Conservation (phyloP, 495 filamentous ascomycete species). For the Opeltia flavorubescens region DNA sequence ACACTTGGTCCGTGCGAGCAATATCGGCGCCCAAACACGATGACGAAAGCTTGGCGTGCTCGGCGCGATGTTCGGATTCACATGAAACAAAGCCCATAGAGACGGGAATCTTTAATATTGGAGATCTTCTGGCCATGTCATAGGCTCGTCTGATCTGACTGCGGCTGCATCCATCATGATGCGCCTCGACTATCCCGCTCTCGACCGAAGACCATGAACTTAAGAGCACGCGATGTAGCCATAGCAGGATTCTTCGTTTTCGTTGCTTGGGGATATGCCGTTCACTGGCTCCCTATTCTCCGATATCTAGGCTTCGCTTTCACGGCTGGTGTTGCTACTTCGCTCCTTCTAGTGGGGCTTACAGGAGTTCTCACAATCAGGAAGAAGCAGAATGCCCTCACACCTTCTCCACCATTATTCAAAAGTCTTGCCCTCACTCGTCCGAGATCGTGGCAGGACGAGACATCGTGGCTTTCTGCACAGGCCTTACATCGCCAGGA, state of each 20-base stretch:
- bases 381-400: constrained; percentile 28
- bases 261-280: constrained; percentile 71
- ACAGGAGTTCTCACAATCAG: constrained; percentile 48
- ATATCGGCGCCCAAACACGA: neutral
- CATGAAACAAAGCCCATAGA: too few relatives aligned
- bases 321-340: constrained; percentile 43
- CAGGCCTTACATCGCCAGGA: constrained; percentile 33
- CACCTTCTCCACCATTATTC: constrained; percentile 24
- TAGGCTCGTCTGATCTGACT: neutral
- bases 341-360: constrained; percentile 38
- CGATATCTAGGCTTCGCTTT: constrained; percentile 75
- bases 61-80: too few relatives aligned
- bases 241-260: constrained; percentile 56
- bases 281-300: constrained; percentile 64
- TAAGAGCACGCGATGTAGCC: constrained; percentile 61
- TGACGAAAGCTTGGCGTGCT: neutral
- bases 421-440: constrained; percentile 45
- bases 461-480: constrained; percentile 44
- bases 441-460: constrained; percentile 50
- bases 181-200: constrained; percentile 7
- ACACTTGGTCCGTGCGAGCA: neutral
- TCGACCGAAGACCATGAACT: constrained; percentile 47
- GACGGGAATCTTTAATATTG: too few relatives aligned
- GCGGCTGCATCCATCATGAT: constrained; percentile 6
- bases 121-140: too few relatives aligned